phyloP scores from a whole-genome alignment of 305 asterid species.

The Withania somnifera region DNA sequence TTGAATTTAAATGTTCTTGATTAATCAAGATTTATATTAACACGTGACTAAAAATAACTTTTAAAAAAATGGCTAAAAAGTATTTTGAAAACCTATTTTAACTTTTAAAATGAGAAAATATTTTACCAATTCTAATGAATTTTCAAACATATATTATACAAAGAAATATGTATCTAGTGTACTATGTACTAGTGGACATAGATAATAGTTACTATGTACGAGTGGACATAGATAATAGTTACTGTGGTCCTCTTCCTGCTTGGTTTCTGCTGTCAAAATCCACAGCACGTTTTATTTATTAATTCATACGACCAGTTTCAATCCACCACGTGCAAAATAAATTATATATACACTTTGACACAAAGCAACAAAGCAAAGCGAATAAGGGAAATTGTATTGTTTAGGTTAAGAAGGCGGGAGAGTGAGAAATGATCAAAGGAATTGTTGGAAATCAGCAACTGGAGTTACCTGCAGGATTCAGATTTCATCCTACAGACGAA shows the following conservation, averaged over 20 bases:
- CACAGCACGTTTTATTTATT: background rate
- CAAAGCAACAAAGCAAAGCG: background rate
- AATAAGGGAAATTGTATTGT: too few species aligned
- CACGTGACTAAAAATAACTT: background rate
- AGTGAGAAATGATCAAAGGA: conserved; percentile 1
- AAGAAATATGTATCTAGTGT: too few species aligned
- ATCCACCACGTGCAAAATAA: background rate
- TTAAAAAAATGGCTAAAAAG: background rate
- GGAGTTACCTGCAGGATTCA: conserved; percentile 63
- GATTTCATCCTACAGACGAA: conserved; percentile 98
- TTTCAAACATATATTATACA: too few species aligned
- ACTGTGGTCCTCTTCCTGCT: background rate
- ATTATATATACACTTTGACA: background rate
- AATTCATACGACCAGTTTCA: background rate
- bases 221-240: background rate
- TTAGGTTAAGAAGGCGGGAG: too few species aligned
- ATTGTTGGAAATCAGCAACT: background rate
- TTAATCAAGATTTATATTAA: background rate
- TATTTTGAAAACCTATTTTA: background rate
- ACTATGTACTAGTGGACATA: too few species aligned
- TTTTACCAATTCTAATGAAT: too few species aligned
- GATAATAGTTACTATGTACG: background rate
- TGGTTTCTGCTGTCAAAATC: background rate
- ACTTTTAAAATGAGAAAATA: background rate
- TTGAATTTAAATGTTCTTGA: too few species aligned